Conservation (phyloP, 2,329 filamentous ascomycete genomes). For the Esteya vermicola region DNA sequence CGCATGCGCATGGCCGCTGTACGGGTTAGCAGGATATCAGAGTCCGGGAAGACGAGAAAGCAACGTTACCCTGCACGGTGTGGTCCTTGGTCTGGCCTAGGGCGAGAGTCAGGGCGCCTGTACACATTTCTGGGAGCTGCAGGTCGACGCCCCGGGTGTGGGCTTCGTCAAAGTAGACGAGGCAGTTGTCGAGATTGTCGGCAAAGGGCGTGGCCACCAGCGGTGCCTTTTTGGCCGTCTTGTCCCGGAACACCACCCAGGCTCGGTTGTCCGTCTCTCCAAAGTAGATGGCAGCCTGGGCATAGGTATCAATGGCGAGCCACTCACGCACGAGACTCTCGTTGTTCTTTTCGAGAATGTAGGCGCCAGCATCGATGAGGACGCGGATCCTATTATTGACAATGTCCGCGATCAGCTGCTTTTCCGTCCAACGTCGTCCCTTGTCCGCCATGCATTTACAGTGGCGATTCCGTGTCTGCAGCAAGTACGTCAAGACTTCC, state of each 20-base stretch:
- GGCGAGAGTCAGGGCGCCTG: slow-evolving; percentile 40
- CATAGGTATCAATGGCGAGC: slow-evolving; percentile 29
- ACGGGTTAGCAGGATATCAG: background rate
- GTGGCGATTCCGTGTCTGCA: slow-evolving; percentile 32
- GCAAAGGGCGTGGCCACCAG: slow-evolving; percentile 4
- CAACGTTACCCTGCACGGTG: slow-evolving; percentile 45
- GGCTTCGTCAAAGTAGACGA: slow-evolving; percentile 47
- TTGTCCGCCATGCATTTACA: slow-evolving; percentile 25
- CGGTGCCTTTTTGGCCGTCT: background rate
- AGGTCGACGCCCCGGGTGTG: slow-evolving; percentile 49
- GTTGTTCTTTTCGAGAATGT: slow-evolving; percentile 49
- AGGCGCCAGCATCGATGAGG: slow-evolving; percentile 50
- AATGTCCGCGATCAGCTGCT: slow-evolving; percentile 27
- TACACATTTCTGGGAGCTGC: slow-evolving; percentile 31
- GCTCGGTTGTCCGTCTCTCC: slow-evolving; percentile 2
- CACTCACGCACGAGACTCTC: slow-evolving; percentile 30
- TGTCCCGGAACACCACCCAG: slow-evolving; percentile 3
- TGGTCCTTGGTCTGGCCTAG: slow-evolving; percentile 45
- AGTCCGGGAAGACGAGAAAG: too few species aligned
- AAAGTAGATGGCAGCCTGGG: slow-evolving; percentile 40
- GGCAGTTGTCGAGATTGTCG: slow-evolving; percentile 21
- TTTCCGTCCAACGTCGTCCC: slow-evolving; percentile 26
- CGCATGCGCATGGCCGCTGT: slow-evolving; percentile 51
- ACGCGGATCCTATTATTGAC: slow-evolving; percentile 26
- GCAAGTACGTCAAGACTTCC: slow-evolving; percentile 43